These are phyloP conservation scores for Onygenales sp. DNA, from an alignment of 2,329 filamentous ascomycete genomes.

Conservation along the genomic window DNA sequence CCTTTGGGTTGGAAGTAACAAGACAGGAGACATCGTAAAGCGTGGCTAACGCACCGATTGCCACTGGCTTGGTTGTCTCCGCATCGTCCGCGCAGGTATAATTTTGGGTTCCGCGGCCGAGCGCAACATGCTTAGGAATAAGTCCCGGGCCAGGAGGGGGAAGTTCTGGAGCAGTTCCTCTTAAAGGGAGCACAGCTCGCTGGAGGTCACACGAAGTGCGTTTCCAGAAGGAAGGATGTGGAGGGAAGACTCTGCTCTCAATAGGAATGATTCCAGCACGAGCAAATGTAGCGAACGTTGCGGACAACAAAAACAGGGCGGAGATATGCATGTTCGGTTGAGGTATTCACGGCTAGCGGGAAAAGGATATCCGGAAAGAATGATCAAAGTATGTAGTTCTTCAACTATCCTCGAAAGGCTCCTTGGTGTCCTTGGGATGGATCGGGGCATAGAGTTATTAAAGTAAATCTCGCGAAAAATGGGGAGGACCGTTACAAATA, in stretches of 20 bases:
- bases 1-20: conserved; percentile 16
- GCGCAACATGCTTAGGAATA: conserved; percentile 34
- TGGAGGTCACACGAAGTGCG: not conserved
- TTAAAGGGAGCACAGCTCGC: conserved; percentile 6
- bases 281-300: not conserved
- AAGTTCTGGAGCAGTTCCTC: conserved; percentile 16
- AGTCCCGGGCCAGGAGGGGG: conserved; percentile 20
- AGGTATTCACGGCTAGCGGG: not conserved
- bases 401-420: too few relatives aligned
- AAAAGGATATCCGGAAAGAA: not conserved
- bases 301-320: not conserved
- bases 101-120: conserved; percentile 43
- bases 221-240: conserved; percentile 12
- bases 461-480: too few relatives aligned
- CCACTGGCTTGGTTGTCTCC: conserved; percentile 20
- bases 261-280: too few relatives aligned
- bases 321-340: not conserved
- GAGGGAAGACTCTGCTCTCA: too few relatives aligned
- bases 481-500: too few relatives aligned
- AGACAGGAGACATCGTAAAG: conserved; percentile 36
- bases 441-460: too few relatives aligned
- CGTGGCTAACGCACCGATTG: conserved; percentile 37
- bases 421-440: too few relatives aligned
- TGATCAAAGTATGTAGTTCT: not conserved
- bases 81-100: conserved; percentile 34